These are phyloP conservation scores for Rhynchospora tenuis DNA, from an alignment of 176 grass and related monocot genomes.

Conservation along the genomic window DNA sequence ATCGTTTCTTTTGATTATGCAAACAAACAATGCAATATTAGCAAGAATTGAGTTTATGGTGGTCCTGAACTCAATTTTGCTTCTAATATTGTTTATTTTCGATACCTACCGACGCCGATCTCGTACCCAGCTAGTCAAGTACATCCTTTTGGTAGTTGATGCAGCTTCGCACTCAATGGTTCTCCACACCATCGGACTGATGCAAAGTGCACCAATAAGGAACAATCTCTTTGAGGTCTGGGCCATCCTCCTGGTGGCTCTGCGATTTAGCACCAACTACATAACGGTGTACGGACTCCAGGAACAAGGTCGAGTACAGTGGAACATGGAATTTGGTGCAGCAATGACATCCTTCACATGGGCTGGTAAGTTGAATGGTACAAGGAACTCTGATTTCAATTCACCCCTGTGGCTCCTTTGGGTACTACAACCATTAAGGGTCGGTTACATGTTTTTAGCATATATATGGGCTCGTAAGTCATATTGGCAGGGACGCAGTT, in stretches of 20 bases:
- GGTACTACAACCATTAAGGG: not conserved
- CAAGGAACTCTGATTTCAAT: not conserved
- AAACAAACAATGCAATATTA: not conserved
- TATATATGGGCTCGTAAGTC: too few species aligned
- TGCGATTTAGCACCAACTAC: not conserved
- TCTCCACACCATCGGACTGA: not conserved
- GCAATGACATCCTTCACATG: not conserved
- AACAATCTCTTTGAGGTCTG: conserved; percentile 7
- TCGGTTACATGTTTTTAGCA: too few species aligned
- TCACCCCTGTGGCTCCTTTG: not conserved
- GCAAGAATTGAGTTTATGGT: conserved; percentile 10
- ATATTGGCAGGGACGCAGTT: too few species aligned
- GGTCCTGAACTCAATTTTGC: not conserved
- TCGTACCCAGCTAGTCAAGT: not conserved
- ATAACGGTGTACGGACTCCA: not conserved
- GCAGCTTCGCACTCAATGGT: not conserved
- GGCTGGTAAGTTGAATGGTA: not conserved
- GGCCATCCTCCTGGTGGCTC: not conserved
- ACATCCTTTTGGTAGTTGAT: not conserved
- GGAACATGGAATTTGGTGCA: not conserved
- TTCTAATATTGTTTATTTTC: not conserved
- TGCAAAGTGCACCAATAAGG: not conserved
- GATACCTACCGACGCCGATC: not conserved
- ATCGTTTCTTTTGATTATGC: not conserved
- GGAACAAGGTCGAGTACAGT: not conserved